A percentile compares a stretch with the other conserved stretches of the same genome.
Evolutionary conservation across 1,139 yeast genomes (phyloP).

Genomic region (Yamadazyma trypodendri): DNA sequence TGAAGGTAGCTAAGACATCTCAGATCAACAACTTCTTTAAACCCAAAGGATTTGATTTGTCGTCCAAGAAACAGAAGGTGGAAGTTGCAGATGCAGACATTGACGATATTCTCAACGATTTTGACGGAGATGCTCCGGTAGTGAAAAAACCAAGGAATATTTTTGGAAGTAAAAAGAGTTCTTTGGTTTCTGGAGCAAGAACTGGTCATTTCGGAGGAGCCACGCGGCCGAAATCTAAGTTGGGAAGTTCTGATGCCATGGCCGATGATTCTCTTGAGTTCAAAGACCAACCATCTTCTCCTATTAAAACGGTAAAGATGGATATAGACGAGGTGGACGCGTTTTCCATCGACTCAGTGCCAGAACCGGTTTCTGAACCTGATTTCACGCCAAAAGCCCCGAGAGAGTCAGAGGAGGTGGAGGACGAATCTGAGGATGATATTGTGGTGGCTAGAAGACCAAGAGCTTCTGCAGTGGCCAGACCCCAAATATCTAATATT

Average conservation of each 20-base stretch:
- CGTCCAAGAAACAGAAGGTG: slow-evolving; percentile 14
- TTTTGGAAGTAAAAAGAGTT: slow-evolving; percentile 9
- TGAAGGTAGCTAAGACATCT: slow-evolving; percentile 47
- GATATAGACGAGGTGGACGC: slow-evolving; percentile 3
- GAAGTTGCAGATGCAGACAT: slow-evolving; percentile 36
- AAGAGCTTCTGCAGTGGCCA: slow-evolving; percentile 34
- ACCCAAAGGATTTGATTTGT: slow-evolving; percentile 24
- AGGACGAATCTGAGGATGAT: slow-evolving; percentile 53
- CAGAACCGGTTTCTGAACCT: slow-evolving; percentile 8
- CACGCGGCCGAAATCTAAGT: not conserved
- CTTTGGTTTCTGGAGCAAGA: not conserved
- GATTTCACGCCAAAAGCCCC: too few relatives aligned
- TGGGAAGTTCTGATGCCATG: slow-evolving; percentile 6
- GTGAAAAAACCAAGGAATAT: slow-evolving; percentile 9
- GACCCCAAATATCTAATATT: slow-evolving; percentile 18
- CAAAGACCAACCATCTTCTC: slow-evolving; percentile 31
- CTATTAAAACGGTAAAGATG: slow-evolving; percentile 19
- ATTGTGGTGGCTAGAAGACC: slow-evolving; percentile 48
- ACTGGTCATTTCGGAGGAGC: slow-evolving; percentile 1
- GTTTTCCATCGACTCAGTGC: slow-evolving; percentile 8
- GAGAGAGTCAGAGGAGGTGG: slow-evolving; percentile 12
- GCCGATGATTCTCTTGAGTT: slow-evolving; percentile 11
- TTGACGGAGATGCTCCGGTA: slow-evolving; percentile 18
- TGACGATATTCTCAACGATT: slow-evolving; percentile 48
- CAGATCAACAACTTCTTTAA: slow-evolving; percentile 57